Evolutionary conservation across 306 rosid species (phyloP).

Genomic region (Ormosia emarginata): DNA sequence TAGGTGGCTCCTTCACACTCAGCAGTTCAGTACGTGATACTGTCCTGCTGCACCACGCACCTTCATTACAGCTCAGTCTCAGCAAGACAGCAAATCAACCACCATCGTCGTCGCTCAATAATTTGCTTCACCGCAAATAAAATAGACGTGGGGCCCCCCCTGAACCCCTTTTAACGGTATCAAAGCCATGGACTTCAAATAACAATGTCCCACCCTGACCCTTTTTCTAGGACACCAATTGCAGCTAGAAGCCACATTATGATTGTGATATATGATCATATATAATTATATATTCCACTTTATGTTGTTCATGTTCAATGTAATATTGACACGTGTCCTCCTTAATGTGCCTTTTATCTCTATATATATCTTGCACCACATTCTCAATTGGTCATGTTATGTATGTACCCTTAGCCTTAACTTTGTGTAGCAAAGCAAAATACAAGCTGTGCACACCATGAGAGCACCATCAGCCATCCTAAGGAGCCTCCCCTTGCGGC

Average conservation of each 20-base stretch:
- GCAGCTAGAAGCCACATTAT: constrained; percentile 21
- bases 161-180: neutral
- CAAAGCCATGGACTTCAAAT: constrained; percentile 1
- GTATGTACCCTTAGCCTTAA: neutral
- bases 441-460: constrained; percentile 3
- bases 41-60: constrained; percentile 25
- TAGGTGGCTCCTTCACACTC: neutral
- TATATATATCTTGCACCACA: neutral
- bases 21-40: neutral
- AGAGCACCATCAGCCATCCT: constrained; percentile 34
- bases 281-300: neutral
- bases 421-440: neutral
- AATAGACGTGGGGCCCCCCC: constrained; percentile 3
- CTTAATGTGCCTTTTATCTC: neutral
- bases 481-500: constrained; percentile 28
- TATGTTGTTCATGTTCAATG: neutral
- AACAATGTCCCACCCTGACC: neutral
- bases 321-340: constrained; percentile 9
- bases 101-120: neutral
- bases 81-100: neutral
- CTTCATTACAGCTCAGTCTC: constrained; percentile 30
- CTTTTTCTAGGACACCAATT: constrained; percentile 9
- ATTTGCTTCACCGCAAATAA: constrained; percentile 22
- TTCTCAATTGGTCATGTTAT: constrained; percentile 1
- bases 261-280: neutral